Conservation (phyloP, 495 filamentous ascomycete species). For the Aspergillus ellipticus region DNA sequence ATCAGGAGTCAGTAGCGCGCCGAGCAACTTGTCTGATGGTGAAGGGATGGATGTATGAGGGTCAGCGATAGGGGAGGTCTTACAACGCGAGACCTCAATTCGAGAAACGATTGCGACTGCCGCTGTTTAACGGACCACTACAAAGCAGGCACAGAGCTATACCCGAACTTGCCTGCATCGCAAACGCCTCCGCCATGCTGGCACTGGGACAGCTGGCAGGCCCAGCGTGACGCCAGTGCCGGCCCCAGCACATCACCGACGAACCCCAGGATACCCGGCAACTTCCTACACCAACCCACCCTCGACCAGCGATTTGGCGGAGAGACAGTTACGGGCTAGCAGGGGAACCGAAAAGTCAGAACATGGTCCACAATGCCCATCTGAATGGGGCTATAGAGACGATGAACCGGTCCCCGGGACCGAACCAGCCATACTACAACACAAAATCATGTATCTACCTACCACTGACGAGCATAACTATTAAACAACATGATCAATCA, state of each 20-base stretch:
- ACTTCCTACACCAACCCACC: too few relatives aligned
- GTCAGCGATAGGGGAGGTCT: not conserved
- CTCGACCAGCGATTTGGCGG: not conserved
- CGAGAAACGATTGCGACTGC: not conserved
- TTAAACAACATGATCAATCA: not conserved
- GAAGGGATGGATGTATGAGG: slow-evolving; percentile 40
- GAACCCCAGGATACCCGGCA: not conserved
- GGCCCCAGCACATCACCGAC: not conserved
- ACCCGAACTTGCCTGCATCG: not conserved
- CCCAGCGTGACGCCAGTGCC: not conserved
- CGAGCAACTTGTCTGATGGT: slow-evolving; percentile 40
- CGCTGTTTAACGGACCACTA: not conserved
- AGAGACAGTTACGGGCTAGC: not conserved
- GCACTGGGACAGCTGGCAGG: not conserved
- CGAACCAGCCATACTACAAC: not conserved
- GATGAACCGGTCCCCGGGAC: not conserved
- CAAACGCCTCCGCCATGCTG: not conserved
- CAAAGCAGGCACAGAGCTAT: not conserved
- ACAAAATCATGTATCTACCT: not conserved
- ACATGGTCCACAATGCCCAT: not conserved
- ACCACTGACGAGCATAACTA: not conserved
- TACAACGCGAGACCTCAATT: not conserved
- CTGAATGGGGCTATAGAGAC: not conserved
- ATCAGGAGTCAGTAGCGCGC: slow-evolving; percentile 42
- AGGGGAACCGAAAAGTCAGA: not conserved